These are phyloP conservation scores for Colletotrichum truncatum DNA, from an alignment of 2,329 filamentous ascomycete species.

Conservation along the genomic window DNA sequence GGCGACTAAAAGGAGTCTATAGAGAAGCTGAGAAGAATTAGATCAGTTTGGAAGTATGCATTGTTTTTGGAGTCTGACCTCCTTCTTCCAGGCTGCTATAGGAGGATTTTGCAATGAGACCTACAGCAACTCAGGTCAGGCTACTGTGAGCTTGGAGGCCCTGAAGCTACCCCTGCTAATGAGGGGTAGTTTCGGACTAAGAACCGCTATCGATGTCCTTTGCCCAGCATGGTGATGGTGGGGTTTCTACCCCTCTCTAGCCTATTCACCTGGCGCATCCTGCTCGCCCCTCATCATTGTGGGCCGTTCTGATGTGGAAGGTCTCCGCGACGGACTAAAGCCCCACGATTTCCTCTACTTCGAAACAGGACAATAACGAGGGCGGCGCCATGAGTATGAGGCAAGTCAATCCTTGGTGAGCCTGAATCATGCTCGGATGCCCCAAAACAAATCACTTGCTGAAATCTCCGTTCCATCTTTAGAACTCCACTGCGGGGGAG, in stretches of 20 bases:
- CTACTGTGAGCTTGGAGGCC: not conserved
- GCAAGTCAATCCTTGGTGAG: not conserved
- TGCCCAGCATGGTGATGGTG: not conserved
- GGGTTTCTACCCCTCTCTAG: slow-evolving; percentile 1
- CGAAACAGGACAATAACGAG: not conserved
- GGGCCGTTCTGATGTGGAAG: not conserved
- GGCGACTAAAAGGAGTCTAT: too few relatives aligned
- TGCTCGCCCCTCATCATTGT: not conserved
- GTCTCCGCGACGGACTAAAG: not conserved
- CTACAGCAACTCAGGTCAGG: not conserved
- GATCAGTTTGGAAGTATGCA: too few relatives aligned
- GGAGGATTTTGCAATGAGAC: too few relatives aligned
- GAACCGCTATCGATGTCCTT: not conserved
- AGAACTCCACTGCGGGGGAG: slow-evolving; percentile 1
- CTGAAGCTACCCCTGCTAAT: not conserved
- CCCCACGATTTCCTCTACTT: not conserved
- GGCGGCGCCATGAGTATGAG: not conserved
- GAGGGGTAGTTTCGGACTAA: not conserved
- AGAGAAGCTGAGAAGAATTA: too few relatives aligned
- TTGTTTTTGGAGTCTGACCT: too few relatives aligned
- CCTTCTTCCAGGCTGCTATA: too few relatives aligned
- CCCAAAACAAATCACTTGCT: not conserved
- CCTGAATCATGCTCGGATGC: not conserved
- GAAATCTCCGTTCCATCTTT: not conserved
- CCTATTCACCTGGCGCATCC: not conserved